Evolutionary conservation across 768 basidiomycete species (phyloP).

Genomic region (Naganishia vaughanmartiniae): DNA sequence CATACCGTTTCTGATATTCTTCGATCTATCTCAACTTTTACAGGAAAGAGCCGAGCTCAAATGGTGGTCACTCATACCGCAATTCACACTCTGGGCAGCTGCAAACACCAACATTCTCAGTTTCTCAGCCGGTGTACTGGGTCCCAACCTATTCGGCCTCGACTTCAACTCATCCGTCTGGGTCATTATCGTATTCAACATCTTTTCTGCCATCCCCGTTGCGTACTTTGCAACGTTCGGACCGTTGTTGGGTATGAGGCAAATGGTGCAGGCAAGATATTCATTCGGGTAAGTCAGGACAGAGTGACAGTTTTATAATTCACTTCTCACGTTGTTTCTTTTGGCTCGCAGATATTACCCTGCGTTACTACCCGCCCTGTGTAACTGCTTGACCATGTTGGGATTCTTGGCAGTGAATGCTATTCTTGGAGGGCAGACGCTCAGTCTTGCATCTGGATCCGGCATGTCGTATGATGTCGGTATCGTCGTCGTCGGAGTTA

Average conservation of each 20-base stretch:
- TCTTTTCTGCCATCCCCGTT: constrained; percentile 62
- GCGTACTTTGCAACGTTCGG: constrained; percentile 71
- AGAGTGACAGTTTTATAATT: constrained; percentile 37
- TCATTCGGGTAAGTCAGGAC: constrained; percentile 56
- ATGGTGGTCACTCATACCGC: constrained; percentile 43
- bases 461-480: constrained; percentile 61
- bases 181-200: constrained; percentile 67
- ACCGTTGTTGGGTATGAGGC: constrained; percentile 72
- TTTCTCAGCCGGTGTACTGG: constrained; percentile 60
- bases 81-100: constrained; percentile 47
- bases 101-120: constrained; percentile 48
- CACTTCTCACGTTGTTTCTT: constrained; percentile 12
- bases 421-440: constrained; percentile 68
- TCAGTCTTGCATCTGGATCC: constrained; percentile 60
- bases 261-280: constrained; percentile 73
- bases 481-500: constrained; percentile 47
- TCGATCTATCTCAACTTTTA: not conserved
- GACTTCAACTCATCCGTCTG: constrained; percentile 63
- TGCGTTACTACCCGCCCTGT: constrained; percentile 49
- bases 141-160: constrained; percentile 64
- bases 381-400: constrained; percentile 64
- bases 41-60: constrained; percentile 44
- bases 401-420: constrained; percentile 67
- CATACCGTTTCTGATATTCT: not conserved
- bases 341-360: constrained; percentile 49